Percentiles rank a stretch among this genome's conserved stretches.
phyloP scores from a whole-genome alignment of 176 grass and related monocot genomes.

The Juncus effusus region DNA sequence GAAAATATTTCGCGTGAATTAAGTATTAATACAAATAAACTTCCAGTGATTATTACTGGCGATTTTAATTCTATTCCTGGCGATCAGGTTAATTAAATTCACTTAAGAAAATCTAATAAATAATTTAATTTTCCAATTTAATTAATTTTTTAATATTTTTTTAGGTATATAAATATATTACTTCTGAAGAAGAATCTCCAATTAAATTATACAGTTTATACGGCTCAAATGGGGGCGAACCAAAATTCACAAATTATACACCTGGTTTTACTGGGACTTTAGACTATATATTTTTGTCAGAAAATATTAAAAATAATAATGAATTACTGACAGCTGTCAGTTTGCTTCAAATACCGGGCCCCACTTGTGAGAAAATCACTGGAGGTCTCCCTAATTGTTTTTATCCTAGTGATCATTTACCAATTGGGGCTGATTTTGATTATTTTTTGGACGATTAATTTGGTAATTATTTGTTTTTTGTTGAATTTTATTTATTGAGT shows the following conservation, averaged over 20 bases:
- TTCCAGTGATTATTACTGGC: conserved; percentile 79
- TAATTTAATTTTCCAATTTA: neutral
- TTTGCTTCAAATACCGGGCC: conserved; percentile 57
- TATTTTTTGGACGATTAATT: neutral
- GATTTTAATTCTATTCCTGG: conserved; percentile 91
- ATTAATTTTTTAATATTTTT: conserved; percentile 15
- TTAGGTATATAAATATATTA: conserved; percentile 78
- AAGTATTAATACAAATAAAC: conserved; percentile 39
- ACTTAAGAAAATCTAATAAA: neutral
- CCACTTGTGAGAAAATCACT: conserved; percentile 39
- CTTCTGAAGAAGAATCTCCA: conserved; percentile 30
- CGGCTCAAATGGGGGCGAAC: conserved; percentile 69
- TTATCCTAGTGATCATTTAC: conserved; percentile 88
- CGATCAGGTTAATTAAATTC: conserved; percentile 48
- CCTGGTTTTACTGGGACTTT: conserved; percentile 88
- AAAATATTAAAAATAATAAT: conserved; percentile 16
- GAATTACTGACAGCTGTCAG: conserved; percentile 47
- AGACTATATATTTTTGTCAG: conserved; percentile 63
- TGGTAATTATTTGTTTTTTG: no score
- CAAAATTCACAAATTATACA: conserved; percentile 80
- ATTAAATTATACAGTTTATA: conserved; percentile 71
- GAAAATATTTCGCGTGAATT: conserved; percentile 64
- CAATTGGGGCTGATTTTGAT: conserved; percentile 72
- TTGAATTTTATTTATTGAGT: no score
- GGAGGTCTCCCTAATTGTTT: conserved; percentile 73